These are phyloP conservation scores for Penicillium subrubescens DNA, from an alignment of 495 filamentous ascomycete species.

Conservation along the genomic window DNA sequence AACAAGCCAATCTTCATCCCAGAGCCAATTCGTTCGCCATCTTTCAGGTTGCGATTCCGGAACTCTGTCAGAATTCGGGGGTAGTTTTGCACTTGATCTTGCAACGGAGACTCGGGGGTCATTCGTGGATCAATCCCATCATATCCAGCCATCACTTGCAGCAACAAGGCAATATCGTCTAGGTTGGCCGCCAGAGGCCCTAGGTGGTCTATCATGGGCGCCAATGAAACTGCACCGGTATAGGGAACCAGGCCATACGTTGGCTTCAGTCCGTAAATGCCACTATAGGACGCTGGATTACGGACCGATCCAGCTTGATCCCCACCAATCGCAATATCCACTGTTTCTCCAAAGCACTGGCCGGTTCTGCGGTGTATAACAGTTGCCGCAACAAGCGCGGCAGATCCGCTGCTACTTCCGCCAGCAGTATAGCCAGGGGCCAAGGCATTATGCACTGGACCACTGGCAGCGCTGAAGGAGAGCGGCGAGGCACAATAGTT, in stretches of 20 bases:
- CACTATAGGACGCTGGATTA: slow-evolving; percentile 51
- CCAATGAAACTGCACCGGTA: background rate
- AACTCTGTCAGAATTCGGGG: background rate
- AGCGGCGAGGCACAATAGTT: background rate
- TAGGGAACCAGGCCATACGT: slow-evolving; percentile 52
- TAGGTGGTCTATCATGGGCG: background rate
- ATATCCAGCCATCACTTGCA: slow-evolving; percentile 54
- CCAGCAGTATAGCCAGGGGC: background rate
- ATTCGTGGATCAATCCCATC: slow-evolving; percentile 57
- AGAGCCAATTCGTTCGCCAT: background rate
- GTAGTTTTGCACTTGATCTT: slow-evolving; percentile 1
- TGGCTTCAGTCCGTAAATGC: slow-evolving; percentile 47
- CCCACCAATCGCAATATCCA: slow-evolving; percentile 55
- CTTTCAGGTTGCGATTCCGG: background rate
- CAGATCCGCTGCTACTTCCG: background rate
- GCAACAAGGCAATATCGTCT: slow-evolving; percentile 52
- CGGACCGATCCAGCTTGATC: slow-evolving; percentile 61
- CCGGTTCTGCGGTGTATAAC: background rate
- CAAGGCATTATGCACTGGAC: background rate
- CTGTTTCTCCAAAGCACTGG: background rate
- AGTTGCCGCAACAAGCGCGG: background rate
- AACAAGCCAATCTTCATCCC: background rate
- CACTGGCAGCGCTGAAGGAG: background rate
- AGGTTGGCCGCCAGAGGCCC: slow-evolving; percentile 44
- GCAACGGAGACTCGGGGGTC: slow-evolving; percentile 44